Percentiles rank a stretch among this genome's conserved stretches.
Conservation (phyloP, 2,329 filamentous ascomycete species). For the Fusarium liriodendri region DNA sequence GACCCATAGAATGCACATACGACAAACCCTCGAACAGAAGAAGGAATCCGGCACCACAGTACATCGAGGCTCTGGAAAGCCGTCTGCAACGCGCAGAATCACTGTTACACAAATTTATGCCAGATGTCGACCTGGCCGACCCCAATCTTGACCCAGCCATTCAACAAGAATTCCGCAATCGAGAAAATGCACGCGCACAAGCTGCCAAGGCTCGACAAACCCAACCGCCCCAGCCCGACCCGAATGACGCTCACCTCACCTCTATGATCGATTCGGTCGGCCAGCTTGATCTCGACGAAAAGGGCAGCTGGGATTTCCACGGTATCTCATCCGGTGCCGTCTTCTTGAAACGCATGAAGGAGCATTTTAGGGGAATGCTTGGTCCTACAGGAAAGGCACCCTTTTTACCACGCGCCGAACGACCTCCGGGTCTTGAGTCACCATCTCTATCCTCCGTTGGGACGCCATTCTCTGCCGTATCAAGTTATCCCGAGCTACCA, state of each 20-base stretch:
- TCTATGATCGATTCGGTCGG: slow-evolving; percentile 97
- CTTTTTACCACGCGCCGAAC: slow-evolving; percentile 65
- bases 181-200: slow-evolving; percentile 63
- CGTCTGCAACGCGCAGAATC: slow-evolving; percentile 86
- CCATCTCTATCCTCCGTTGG: slow-evolving; percentile 70
- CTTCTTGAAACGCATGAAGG: slow-evolving; percentile 87
- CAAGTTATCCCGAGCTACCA: slow-evolving; percentile 75
- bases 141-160: slow-evolving; percentile 83
- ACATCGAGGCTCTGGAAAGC: slow-evolving; percentile 88
- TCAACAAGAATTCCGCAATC: slow-evolving; percentile 73
- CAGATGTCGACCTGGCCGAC: slow-evolving; percentile 87
- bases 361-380: slow-evolving; percentile 84
- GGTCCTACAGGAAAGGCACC: slow-evolving; percentile 71
- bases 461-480: slow-evolving; percentile 68
- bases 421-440: slow-evolving; percentile 72
- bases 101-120: slow-evolving; percentile 81
- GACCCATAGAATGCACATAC: slow-evolving; percentile 83
- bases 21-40: slow-evolving; percentile 93
- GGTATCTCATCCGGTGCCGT: slow-evolving; percentile 92
- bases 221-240: slow-evolving; percentile 50
- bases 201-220: slow-evolving; percentile 53
- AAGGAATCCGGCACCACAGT: slow-evolving; percentile 90
- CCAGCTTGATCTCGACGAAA: slow-evolving; percentile 90
- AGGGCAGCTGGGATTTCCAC: slow-evolving; percentile 94
- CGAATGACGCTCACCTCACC: slow-evolving; percentile 79